Conservation (phyloP, 805 yeast species). For the Suhomyces sp. region DNA sequence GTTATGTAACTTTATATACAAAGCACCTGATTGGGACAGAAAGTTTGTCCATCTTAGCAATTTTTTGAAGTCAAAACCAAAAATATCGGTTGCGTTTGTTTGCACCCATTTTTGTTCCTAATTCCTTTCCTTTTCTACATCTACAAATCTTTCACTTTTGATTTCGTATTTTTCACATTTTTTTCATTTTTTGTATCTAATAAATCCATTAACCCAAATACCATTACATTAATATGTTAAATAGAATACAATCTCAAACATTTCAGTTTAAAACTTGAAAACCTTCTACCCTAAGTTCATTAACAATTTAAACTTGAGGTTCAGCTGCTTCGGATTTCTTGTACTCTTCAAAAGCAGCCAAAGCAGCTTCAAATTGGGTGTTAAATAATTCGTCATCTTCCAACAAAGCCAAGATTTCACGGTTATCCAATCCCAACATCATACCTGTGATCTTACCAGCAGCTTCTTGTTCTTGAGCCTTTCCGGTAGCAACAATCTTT, state of each 20-base stretch:
- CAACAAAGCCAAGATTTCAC: slow-evolving; percentile 82
- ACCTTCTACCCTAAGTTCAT: no score
- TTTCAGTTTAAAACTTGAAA: slow-evolving; percentile 1
- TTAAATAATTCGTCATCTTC: slow-evolving; percentile 88
- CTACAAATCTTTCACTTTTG: neutral
- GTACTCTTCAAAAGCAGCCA: slow-evolving; percentile 90
- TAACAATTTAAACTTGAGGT: slow-evolving; percentile 16
- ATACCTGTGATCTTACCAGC: slow-evolving; percentile 99
- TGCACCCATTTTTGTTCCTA: neutral
- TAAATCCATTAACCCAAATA: slow-evolving; percentile 27
- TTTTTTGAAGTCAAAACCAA: no score
- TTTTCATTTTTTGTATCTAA: slow-evolving; percentile 22
- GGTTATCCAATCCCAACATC: slow-evolving; percentile 93
- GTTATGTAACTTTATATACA: no score
- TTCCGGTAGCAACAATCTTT: slow-evolving; percentile 81
- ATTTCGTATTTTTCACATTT: slow-evolving; percentile 14
- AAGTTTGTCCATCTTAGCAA: no score
- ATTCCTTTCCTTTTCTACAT: neutral
- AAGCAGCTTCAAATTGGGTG: slow-evolving; percentile 91
- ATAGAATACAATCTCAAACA: slow-evolving; percentile 17
- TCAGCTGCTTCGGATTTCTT: slow-evolving; percentile 49
- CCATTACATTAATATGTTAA: slow-evolving; percentile 17
- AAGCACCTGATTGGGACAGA: no score
- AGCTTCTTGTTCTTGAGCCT: slow-evolving; percentile 87
- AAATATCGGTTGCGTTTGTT: neutral